A percentile compares a stretch with the other conserved stretches of the same genome.
Conservation (phyloP, 176 grass and related monocot species). For the Typha latifolia region DNA sequence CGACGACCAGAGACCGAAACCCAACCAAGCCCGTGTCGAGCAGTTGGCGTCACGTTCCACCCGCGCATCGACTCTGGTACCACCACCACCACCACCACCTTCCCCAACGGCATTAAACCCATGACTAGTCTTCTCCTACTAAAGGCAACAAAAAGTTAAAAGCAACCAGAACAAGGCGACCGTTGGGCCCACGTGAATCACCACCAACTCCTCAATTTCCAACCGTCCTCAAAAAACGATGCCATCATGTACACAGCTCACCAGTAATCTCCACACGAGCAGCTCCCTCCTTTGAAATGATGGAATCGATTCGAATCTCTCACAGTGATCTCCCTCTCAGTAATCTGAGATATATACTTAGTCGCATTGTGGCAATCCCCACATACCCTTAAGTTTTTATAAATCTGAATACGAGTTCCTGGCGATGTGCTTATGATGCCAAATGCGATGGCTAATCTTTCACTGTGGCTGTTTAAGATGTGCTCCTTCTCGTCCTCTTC, state of each 20-base stretch:
- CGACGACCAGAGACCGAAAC: no score
- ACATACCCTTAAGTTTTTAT: slow-evolving; percentile 66
- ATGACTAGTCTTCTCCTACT: no score
- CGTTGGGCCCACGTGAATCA: no score
- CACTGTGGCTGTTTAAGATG: slow-evolving; percentile 61
- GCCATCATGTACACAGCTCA: slow-evolving; percentile 1
- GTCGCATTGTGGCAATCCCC: slow-evolving; percentile 77
- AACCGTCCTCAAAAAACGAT: no score
- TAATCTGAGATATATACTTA: slow-evolving; percentile 64
- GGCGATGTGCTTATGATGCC: slow-evolving; percentile 61
- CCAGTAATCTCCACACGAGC: slow-evolving; percentile 82
- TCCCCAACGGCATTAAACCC: no score
- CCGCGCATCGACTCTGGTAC: no score
- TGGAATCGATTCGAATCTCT: slow-evolving; percentile 77
- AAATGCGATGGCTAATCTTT: slow-evolving; percentile 67
- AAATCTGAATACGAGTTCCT: slow-evolving; percentile 46
- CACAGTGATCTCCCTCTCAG: slow-evolving; percentile 57
- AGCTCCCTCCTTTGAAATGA: slow-evolving; percentile 57
- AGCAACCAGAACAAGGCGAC: no score
- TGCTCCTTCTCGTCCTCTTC: slow-evolving; percentile 73
- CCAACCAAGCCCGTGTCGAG: no score
- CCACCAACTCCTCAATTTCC: neutral
- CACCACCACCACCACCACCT: no score
- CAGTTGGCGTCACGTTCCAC: no score
- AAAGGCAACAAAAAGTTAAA: no score